Evolutionary conservation across 2,329 filamentous ascomycete species (phyloP).

Genomic region (Ambrosiella beaveri): DNA sequence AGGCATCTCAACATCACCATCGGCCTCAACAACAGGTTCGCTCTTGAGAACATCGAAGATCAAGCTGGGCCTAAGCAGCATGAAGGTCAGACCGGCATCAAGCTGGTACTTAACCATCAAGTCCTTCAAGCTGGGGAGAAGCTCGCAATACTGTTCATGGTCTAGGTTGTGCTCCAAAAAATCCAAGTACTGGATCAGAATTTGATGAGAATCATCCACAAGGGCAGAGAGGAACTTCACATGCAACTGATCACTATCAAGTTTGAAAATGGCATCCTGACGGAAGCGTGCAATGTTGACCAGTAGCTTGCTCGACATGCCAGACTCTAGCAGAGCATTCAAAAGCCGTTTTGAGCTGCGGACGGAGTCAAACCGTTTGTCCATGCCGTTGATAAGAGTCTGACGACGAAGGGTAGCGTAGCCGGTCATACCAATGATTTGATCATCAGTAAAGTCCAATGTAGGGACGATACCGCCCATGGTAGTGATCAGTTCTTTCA

Average conservation of each 20-base stretch:
- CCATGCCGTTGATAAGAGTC: slow-evolving; percentile 62
- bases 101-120: slow-evolving; percentile 67
- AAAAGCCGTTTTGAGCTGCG: slow-evolving; percentile 66
- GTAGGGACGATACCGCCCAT: slow-evolving; percentile 91
- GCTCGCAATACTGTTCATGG: slow-evolving; percentile 56
- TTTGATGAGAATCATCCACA: slow-evolving; percentile 75
- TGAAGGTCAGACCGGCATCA: slow-evolving; percentile 65
- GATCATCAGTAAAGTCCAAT: slow-evolving; percentile 71
- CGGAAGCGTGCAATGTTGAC: slow-evolving; percentile 81
- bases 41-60: slow-evolving; percentile 36
- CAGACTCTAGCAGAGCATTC: slow-evolving; percentile 58
- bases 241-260: slow-evolving; percentile 55
- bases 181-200: slow-evolving; percentile 77
- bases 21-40: background rate
- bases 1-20: slow-evolving; percentile 11
- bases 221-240: slow-evolving; percentile 80
- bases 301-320: slow-evolving; percentile 66
- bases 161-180: slow-evolving; percentile 66
- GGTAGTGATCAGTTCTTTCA: slow-evolving; percentile 74
- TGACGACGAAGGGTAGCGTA: slow-evolving; percentile 64
- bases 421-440: slow-evolving; percentile 76
- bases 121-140: slow-evolving; percentile 56
- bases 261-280: slow-evolving; percentile 64
- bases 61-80: slow-evolving; percentile 62
- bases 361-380: slow-evolving; percentile 61